Percentiles rank a stretch among this genome's conserved stretches.
These are phyloP conservation scores for Nitzschia palea DNA, from an alignment of 108 stramenopile species.

Conservation along the genomic window DNA sequence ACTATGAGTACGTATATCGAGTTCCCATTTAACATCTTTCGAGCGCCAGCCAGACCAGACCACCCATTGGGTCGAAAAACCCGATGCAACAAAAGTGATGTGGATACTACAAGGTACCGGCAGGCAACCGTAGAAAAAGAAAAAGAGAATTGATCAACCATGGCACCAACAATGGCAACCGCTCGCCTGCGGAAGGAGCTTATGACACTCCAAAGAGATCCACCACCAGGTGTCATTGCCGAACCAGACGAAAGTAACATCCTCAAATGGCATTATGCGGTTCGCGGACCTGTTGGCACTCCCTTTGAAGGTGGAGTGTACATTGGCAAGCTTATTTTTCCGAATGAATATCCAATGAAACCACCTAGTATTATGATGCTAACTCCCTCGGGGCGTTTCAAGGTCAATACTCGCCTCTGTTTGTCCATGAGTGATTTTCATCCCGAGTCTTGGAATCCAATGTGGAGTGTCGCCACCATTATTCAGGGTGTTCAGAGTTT, in stretches of 20 bases:
- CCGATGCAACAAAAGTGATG: too few relatives aligned
- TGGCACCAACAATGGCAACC: constrained; percentile 43
- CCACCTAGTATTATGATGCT: constrained; percentile 81
- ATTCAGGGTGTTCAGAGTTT: constrained; percentile 88
- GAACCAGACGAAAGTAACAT: constrained; percentile 46
- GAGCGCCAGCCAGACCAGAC: too few relatives aligned
- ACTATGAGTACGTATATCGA: too few relatives aligned
- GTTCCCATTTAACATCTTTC: too few relatives aligned
- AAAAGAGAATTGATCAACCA: too few relatives aligned
- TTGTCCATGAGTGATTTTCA: constrained; percentile 86
- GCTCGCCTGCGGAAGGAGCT: constrained; percentile 37
- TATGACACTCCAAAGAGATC: constrained; percentile 32
- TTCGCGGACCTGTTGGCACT: constrained; percentile 68
- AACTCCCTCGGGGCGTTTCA: constrained; percentile 87
- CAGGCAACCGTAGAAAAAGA: too few relatives aligned
- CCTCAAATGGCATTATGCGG: constrained; percentile 47
- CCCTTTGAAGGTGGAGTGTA: constrained; percentile 83
- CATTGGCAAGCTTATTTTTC: constrained; percentile 69
- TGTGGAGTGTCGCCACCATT: constrained; percentile 92
- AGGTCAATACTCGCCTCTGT: constrained; percentile 70
- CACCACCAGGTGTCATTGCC: constrained; percentile 42
- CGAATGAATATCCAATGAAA: constrained; percentile 83
- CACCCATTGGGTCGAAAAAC: too few relatives aligned
- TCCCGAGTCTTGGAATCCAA: constrained; percentile 87
- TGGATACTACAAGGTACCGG: too few relatives aligned